Percentiles rank a stretch among this genome's conserved stretches.
Evolutionary conservation across 2,329 filamentous ascomycete genomes (phyloP).

Genomic region (Neophaeococcomyces aloes): DNA sequence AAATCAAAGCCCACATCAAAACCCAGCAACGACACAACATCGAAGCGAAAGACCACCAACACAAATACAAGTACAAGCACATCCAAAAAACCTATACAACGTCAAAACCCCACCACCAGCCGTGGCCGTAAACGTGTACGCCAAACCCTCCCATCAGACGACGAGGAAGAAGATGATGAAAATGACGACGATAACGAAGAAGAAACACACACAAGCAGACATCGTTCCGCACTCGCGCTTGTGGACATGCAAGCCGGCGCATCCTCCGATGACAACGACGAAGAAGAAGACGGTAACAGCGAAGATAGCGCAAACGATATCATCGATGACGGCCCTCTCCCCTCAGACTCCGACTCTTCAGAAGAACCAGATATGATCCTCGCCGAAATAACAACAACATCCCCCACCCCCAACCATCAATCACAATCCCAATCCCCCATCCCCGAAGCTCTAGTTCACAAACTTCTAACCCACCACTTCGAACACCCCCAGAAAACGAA

Average conservation of each 20-base stretch:
- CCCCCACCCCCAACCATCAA: too few species aligned
- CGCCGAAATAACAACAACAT: slow-evolving; percentile 31
- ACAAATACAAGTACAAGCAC: background rate
- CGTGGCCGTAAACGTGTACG: slow-evolving; percentile 1
- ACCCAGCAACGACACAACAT: background rate
- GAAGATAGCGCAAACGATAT: slow-evolving; percentile 26
- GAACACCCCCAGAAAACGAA: slow-evolving; percentile 55
- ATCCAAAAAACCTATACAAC: background rate
- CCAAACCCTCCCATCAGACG: background rate
- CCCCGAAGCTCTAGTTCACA: slow-evolving; percentile 62
- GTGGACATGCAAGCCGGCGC: slow-evolving; percentile 7
- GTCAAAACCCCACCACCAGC: background rate
- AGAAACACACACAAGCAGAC: background rate
- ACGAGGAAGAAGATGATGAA: background rate
- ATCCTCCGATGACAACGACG: slow-evolving; percentile 6
- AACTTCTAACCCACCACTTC: slow-evolving; percentile 71
- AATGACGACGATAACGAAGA: slow-evolving; percentile 3
- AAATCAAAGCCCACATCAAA: slow-evolving; percentile 15
- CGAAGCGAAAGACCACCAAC: background rate
- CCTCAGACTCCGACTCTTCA: too few species aligned
- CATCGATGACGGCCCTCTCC: too few species aligned
- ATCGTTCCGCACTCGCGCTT: slow-evolving; percentile 1
- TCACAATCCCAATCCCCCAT: too few species aligned
- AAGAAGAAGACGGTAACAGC: slow-evolving; percentile 7
- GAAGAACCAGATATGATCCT: slow-evolving; percentile 41